Conservation (phyloP, 306 rosid genomes). For the Urtica urens region DNA sequence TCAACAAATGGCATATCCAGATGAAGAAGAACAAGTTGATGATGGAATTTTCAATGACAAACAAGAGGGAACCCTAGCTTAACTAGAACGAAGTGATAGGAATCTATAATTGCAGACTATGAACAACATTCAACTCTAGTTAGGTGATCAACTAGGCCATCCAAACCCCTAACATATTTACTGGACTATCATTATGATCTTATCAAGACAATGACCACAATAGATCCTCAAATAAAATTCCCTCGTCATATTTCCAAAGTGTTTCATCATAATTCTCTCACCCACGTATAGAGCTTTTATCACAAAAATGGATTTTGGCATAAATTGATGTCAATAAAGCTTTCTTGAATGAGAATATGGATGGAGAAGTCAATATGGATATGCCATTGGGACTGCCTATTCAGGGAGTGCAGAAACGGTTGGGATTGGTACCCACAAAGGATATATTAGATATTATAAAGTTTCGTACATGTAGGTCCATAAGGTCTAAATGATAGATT, state of each 20-base stretch:
- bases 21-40: no score
- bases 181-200: not conserved
- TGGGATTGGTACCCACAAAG: no score
- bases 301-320: not conserved
- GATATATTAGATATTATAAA: no score
- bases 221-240: not conserved
- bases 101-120: no score
- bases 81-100: no score
- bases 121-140: not conserved
- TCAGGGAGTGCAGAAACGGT: not conserved
- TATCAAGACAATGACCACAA: not conserved
- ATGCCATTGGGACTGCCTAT: not conserved
- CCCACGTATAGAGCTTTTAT: not conserved
- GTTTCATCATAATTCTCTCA: not conserved
- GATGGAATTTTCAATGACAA: no score
- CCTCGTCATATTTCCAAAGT: not conserved
- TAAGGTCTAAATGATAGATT: no score
- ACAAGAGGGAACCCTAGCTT: no score
- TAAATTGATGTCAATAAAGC: not conserved
- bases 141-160: not conserved
- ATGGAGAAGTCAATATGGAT: not conserved
- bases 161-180: not conserved
- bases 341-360: not conserved
- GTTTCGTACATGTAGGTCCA: no score
- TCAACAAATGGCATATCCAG: no score